phyloP scores from a whole-genome alignment of 2,329 filamentous ascomycete species.

The Apiospora malaysiana region DNA sequence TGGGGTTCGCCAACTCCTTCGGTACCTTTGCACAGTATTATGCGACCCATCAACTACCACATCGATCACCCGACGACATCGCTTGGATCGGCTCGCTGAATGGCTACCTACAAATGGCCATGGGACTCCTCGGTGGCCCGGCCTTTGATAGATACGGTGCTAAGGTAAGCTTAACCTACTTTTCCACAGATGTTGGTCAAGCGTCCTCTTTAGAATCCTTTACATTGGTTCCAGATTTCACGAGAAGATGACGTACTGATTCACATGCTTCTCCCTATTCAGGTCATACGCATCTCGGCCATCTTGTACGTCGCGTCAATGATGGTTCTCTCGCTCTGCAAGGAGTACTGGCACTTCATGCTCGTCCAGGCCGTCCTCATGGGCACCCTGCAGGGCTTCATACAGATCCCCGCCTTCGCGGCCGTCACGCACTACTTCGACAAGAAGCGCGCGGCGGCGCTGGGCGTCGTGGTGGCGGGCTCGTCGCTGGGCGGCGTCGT shows the following conservation, averaged over 20 bases:
- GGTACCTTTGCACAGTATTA: constrained; percentile 61
- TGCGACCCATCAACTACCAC: constrained; percentile 48
- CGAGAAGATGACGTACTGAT: not conserved
- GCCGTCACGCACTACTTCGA: constrained; percentile 40
- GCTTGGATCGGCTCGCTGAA: constrained; percentile 60
- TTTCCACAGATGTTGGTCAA: too few species aligned
- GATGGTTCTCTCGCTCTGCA: constrained; percentile 51
- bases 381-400: constrained; percentile 46
- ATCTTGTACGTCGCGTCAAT: constrained; percentile 46
- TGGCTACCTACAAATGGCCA: constrained; percentile 56
- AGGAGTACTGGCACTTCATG: constrained; percentile 57
- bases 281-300: constrained; percentile 47
- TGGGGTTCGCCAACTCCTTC: constrained; percentile 56
- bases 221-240: not conserved
- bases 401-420: constrained; percentile 37
- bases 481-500: constrained; percentile 34
- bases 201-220: too few species aligned
- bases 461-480: constrained; percentile 42
- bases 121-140: constrained; percentile 57
- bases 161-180: constrained; percentile 28
- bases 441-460: constrained; percentile 40
- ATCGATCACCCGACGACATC: constrained; percentile 39
- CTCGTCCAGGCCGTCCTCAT: constrained; percentile 57
- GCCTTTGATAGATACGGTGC: constrained; percentile 59
- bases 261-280: not conserved